Percentiles rank a stretch among this genome's conserved stretches.
phyloP scores from a whole-genome alignment of 2,329 filamentous ascomycete genomes.

The Fusarium verrucosum region DNA sequence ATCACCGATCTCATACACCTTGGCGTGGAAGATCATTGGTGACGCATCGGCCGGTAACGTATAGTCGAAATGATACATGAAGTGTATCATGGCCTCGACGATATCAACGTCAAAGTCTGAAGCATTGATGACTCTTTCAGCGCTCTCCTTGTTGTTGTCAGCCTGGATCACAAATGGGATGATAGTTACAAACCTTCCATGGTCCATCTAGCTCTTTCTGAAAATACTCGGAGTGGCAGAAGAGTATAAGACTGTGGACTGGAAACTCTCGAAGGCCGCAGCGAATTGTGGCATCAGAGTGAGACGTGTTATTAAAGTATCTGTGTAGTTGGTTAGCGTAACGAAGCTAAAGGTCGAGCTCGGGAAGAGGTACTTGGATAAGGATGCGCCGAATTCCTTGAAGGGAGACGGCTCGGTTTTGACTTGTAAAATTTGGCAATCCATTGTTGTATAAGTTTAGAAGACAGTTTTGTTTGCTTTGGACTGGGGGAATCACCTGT shows the following conservation, averaged over 20 bases:
- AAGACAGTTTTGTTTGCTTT: no score
- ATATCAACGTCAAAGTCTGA: rapidly evolving
- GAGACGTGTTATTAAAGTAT: background rate
- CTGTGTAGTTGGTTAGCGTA: background rate
- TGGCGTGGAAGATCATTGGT: background rate
- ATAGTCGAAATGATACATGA: background rate
- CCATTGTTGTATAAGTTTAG: no score
- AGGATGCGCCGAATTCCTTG: background rate
- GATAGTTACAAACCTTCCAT: background rate
- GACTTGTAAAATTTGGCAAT: no score
- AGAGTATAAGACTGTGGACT: background rate
- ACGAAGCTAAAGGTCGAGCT: background rate
- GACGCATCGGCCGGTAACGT: rapidly evolving
- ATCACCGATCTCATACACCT: background rate
- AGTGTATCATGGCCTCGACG: background rate
- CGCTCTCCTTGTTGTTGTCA: background rate
- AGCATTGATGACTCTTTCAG: background rate
- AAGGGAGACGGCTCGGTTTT: background rate
- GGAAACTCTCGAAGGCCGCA: background rate
- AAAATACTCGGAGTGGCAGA: conserved; percentile 1
- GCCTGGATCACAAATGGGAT: rapidly evolving
- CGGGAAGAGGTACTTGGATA: background rate
- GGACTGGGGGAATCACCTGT: no score
- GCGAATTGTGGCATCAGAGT: background rate
- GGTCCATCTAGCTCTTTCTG: background rate